These are phyloP conservation scores for Sabuloglossum arenarium DNA, from an alignment of 495 filamentous ascomycete genomes.

Conservation along the genomic window DNA sequence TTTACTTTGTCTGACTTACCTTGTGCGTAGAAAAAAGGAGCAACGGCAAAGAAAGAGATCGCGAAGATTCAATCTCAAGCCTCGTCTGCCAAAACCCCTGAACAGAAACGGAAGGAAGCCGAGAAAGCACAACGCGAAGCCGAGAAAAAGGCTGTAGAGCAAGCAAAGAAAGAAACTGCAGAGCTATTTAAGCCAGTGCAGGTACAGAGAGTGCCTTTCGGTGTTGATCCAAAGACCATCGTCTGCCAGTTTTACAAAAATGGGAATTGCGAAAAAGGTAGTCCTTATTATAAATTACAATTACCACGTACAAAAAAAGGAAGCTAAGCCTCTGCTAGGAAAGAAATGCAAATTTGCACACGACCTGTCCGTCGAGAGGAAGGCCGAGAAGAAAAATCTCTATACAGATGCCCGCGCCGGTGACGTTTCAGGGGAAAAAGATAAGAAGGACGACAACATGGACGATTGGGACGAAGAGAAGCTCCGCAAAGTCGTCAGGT, in stretches of 20 bases:
- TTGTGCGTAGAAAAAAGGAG: conserved; percentile 64
- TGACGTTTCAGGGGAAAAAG: conserved; percentile 28
- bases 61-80: conserved; percentile 54
- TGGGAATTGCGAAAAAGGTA: conserved; percentile 82
- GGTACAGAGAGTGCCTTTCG: conserved; percentile 90
- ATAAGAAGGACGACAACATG: conserved; percentile 79
- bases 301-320: background rate
- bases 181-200: conserved; percentile 91
- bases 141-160: conserved; percentile 74
- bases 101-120: conserved; percentile 74
- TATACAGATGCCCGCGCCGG: conserved; percentile 72
- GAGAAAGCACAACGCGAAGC: conserved; percentile 68
- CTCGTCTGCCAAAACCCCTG: conserved; percentile 48
- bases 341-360: conserved; percentile 96
- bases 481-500: conserved; percentile 68
- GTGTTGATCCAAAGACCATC: conserved; percentile 97
- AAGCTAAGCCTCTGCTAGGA: conserved; percentile 14
- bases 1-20: background rate
- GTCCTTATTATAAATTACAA: background rate
- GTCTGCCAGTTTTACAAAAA: conserved; percentile 91
- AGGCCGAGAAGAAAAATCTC: conserved; percentile 74
- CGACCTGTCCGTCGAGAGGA: conserved; percentile 73
- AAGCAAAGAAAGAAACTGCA: conserved; percentile 51
- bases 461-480: conserved; percentile 97
- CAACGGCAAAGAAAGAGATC: conserved; percentile 71